phyloP scores from a whole-genome alignment of 1,284 basidiomycete species.

The Albatrellus sp. region DNA sequence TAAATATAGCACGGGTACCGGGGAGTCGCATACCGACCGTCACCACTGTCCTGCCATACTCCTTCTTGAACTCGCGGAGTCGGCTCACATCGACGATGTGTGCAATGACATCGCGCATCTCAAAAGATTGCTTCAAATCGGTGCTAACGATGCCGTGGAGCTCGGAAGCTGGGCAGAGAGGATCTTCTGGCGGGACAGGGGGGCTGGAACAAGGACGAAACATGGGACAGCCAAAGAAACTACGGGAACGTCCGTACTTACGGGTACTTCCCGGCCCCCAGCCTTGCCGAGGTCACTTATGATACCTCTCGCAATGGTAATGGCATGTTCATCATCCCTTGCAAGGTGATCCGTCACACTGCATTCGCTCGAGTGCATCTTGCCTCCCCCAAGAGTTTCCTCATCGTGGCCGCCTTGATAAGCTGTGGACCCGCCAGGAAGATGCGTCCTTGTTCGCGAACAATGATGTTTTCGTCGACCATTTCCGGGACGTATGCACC shows the following conservation, averaged over 20 bases:
- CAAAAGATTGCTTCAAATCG: conserved; percentile 78
- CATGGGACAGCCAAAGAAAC: background rate
- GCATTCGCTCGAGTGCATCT: conserved; percentile 90
- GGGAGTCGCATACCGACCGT: conserved; percentile 49
- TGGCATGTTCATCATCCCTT: conserved; percentile 78
- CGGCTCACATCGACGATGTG: conserved; percentile 85
- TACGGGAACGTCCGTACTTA: conserved; percentile 25
- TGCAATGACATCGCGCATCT: conserved; percentile 90
- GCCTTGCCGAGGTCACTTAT: conserved; percentile 69
- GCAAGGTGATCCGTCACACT: conserved; percentile 93
- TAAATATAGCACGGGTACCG: background rate
- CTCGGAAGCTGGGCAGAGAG: conserved; percentile 72
- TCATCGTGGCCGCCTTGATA: conserved; percentile 95
- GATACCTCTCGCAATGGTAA: conserved; percentile 73
- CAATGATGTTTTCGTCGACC: conserved; percentile 94
- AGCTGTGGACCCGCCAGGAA: conserved; percentile 95
- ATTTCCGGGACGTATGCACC: conserved; percentile 93
- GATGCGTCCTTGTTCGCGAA: conserved; percentile 86
- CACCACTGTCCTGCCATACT: conserved; percentile 84
- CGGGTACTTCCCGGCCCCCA: conserved; percentile 33
- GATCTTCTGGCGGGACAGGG: conserved; percentile 48
- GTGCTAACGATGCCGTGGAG: conserved; percentile 88
- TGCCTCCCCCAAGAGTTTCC: conserved; percentile 82
- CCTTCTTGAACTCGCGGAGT: conserved; percentile 93
- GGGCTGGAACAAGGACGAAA: conserved; percentile 29